These are phyloP conservation scores for Tremellales sp. DNA, from an alignment of 1,284 basidiomycete species.

Conservation along the genomic window DNA sequence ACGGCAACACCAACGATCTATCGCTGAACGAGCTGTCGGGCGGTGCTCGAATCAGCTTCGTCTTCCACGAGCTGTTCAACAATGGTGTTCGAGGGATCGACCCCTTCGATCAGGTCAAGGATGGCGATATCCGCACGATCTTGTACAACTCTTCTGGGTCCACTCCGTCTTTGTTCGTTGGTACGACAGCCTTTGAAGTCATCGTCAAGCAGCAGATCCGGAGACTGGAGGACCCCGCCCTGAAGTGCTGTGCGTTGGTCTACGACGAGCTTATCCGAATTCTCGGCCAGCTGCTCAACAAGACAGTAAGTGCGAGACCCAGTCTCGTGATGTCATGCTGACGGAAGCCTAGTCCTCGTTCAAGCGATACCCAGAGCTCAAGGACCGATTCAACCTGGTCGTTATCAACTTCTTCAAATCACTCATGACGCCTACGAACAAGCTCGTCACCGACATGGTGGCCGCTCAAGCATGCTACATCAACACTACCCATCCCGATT, in stretches of 20 bases:
- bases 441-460: constrained; percentile 89
- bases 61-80: constrained; percentile 97
- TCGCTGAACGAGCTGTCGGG: constrained; percentile 92
- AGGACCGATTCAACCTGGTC: constrained; percentile 88
- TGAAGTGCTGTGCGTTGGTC: constrained; percentile 90
- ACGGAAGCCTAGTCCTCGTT: constrained; percentile 71
- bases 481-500: constrained; percentile 99
- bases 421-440: constrained; percentile 88
- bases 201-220: constrained; percentile 99
- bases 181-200: constrained; percentile 92
- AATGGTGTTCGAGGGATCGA: constrained; percentile 93
- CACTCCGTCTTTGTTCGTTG: constrained; percentile 91
- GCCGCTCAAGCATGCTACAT: constrained; percentile 96
- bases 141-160: constrained; percentile 98
- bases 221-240: constrained; percentile 83
- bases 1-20: constrained; percentile 93
- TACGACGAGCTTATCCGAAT: constrained; percentile 98
- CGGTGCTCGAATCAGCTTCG: constrained; percentile 95
- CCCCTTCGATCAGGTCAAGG: constrained; percentile 97
- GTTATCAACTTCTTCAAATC: constrained; percentile 96
- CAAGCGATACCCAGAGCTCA: constrained; percentile 88
- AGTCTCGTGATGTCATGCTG: background rate
- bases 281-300: constrained; percentile 77
- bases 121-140: constrained; percentile 92
- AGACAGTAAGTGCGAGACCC: constrained; percentile 68